Percentiles rank a stretch among this genome's conserved stretches.
These are phyloP conservation scores for Sclerotinia borealis DNA, from an alignment of 2,329 filamentous ascomycete species.

Conservation along the genomic window DNA sequence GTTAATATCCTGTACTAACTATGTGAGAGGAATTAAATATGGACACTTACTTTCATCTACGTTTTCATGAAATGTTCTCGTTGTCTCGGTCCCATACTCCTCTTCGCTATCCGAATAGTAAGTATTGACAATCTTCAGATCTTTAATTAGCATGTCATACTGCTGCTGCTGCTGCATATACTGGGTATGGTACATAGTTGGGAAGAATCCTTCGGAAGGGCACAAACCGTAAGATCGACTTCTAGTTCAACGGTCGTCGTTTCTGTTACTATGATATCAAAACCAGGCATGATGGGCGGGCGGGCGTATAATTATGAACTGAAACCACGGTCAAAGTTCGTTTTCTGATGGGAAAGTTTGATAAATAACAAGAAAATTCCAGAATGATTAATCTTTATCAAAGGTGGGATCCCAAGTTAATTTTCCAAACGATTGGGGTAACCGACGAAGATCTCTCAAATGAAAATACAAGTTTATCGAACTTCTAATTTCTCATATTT, in stretches of 20 bases:
- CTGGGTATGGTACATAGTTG: neutral
- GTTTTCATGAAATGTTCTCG: constrained; percentile 40
- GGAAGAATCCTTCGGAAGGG: neutral
- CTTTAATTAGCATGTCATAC: neutral
- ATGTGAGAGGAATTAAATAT: neutral
- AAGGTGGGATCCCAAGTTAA: constrained; percentile 4
- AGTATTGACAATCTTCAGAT: neutral
- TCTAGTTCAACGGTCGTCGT: constrained; percentile 8
- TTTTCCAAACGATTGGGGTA: neutral
- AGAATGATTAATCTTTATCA: neutral
- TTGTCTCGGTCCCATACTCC: constrained; percentile 36
- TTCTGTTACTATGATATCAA: constrained; percentile 7
- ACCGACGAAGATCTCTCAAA: neutral
- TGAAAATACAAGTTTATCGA: neutral
- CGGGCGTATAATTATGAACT: neutral
- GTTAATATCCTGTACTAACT: neutral
- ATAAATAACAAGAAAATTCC: neutral
- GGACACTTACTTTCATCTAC: constrained; percentile 34
- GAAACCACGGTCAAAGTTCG: neutral
- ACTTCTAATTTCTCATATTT: neutral
- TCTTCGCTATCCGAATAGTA: constrained; percentile 24
- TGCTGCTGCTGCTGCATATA: no score
- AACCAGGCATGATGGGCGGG: neutral
- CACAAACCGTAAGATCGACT: constrained; percentile 1
- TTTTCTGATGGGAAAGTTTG: neutral